A percentile compares a stretch with the other conserved stretches of the same genome.
These are phyloP conservation scores for Monilinia fructigena DNA, from an alignment of 2,329 filamentous ascomycete genomes.

Conservation along the genomic window DNA sequence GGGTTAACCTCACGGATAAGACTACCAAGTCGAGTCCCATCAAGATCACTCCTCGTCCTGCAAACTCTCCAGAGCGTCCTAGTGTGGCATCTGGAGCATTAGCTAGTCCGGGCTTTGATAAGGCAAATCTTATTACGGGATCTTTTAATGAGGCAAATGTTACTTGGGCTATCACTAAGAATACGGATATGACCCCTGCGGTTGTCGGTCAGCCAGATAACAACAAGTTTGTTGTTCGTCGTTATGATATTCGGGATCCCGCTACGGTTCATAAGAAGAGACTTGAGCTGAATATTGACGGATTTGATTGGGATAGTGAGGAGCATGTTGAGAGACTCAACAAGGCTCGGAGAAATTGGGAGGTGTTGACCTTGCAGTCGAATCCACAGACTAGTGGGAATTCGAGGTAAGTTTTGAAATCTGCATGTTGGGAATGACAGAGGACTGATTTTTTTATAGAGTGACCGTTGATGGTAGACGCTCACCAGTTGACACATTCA, in stretches of 20 bases:
- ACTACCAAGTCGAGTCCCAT: not conserved
- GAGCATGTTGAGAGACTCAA: not conserved
- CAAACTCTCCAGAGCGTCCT: not conserved
- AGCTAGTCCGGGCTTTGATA: not conserved
- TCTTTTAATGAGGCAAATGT: not conserved
- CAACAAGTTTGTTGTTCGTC: not conserved
- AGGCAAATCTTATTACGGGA: not conserved
- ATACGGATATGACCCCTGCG: not conserved
- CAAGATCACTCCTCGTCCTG: not conserved
- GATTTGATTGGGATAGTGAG: not conserved
- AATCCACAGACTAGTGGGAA: conserved; percentile 9
- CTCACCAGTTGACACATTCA: not conserved
- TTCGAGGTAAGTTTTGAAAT: not conserved
- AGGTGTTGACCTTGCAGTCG: not conserved
- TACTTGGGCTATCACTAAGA: not conserved
- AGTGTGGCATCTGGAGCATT: not conserved
- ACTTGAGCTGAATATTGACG: not conserved
- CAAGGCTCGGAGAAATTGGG: not conserved
- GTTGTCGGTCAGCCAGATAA: not conserved
- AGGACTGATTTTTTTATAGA: not conserved
- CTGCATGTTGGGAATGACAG: accelerated
- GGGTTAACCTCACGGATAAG: conserved; percentile 5
- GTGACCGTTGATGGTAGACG: not conserved
- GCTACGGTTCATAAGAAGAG: not conserved
- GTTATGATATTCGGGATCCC: not conserved